Evolutionary conservation across 139 green algal genomes (phyloP).

Genomic region (Spirogloea muscicola): DNA sequence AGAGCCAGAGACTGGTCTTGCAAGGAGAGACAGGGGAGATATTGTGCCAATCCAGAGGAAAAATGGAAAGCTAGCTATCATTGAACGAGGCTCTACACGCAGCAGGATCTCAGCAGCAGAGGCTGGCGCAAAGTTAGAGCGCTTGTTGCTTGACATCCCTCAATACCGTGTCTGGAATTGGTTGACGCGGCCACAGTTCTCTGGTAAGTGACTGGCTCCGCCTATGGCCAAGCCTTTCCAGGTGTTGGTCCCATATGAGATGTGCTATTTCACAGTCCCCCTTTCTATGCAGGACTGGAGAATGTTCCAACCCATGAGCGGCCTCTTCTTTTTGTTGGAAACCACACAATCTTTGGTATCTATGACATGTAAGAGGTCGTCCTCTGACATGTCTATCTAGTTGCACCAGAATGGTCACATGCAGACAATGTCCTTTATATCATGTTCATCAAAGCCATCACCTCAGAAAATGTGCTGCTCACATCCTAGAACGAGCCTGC

Average conservation of each 20-base stretch:
- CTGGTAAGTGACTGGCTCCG: conserved; percentile 7
- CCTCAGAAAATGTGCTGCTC: not conserved
- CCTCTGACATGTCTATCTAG: not conserved
- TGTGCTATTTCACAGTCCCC: not conserved
- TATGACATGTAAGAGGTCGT: conserved; percentile 38
- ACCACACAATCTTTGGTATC: conserved; percentile 45
- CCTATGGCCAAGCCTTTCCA: not conserved
- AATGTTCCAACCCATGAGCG: conserved; percentile 21
- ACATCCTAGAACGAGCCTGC: not conserved
- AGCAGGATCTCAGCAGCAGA: conserved; percentile 1
- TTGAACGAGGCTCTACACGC: too few species aligned
- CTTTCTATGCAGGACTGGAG: conserved; percentile 26
- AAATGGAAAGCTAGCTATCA: too few species aligned
- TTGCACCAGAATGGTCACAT: not conserved
- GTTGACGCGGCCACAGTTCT: conserved; percentile 37
- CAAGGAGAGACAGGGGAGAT: too few species aligned
- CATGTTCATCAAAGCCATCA: not conserved
- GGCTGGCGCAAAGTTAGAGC: not conserved
- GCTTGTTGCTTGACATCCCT: conserved; percentile 35
- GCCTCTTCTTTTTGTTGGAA: conserved; percentile 45
- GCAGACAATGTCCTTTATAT: not conserved
- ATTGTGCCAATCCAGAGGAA: too few species aligned
- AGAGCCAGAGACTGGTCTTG: too few species aligned
- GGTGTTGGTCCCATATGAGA: not conserved
- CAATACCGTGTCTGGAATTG: conserved; percentile 46